Evolutionary conservation across 169 alveolate species (phyloP), one percentile per base, ranked within the genome.

Genomic region (Cardiosporidium cionae): DNA sequence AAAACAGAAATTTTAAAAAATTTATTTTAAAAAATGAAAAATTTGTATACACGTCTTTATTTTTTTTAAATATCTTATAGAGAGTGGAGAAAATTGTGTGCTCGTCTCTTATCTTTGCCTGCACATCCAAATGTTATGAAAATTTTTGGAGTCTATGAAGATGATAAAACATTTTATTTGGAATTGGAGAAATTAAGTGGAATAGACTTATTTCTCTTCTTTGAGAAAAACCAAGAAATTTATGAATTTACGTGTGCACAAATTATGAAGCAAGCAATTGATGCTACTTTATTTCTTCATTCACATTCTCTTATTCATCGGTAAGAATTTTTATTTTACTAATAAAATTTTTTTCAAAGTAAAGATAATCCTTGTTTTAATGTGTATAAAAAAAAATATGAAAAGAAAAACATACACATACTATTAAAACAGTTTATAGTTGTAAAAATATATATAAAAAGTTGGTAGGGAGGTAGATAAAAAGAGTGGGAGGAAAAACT

Each of bases 181-280:
- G 91, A 90, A 7, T 84, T 87, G 80, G 96, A 92, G 81, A 85
- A 89, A 76, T 79, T 91, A 58, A 84, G 81, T 67, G 97, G 97
- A 2, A 94, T 94, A 4, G 97, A 92, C 66, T 87, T 92, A 4
- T 92, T 91, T 75, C 92, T 85, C 78, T 92, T 89, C 71, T 76
- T 92, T 52, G 84, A 88, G 31, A 84, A 80, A 23, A 93, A 92
- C 79, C 88, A 87, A 66, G 91, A 89, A 23, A 88, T 92, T 2
- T 93, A 93, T 9, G 97, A 92, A 79, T 90, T 86, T 74, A 82
- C 88, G 1, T 92, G 97, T 74, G 91, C 89, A 77, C 87, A 88
- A 75, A 91, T 92, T 9, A 83, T 91, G 67, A 74, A 89, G 74
- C 96, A 92, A 66, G 88, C 91, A 32, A 72, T 92, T 34, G 82